Conservation (phyloP, 2,329 filamentous ascomycete genomes). For the Clonostachys byssicola region DNA sequence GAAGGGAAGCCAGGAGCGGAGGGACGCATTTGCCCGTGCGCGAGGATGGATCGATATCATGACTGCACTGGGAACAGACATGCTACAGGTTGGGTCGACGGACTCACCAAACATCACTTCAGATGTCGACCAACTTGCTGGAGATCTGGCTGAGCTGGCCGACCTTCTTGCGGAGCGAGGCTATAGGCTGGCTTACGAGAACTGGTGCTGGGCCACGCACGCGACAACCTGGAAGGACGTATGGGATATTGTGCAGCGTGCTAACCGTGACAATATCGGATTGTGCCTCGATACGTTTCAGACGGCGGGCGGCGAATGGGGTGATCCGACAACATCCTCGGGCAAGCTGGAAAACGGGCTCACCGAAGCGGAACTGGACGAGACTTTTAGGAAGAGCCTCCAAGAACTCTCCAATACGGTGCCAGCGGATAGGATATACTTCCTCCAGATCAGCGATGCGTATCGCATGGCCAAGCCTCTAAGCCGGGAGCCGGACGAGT, state of each 20-base stretch:
- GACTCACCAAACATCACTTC: conserved; percentile 55
- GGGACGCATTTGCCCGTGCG: conserved; percentile 59
- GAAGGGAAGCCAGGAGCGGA: conserved; percentile 48
- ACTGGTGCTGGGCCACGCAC: conserved; percentile 77
- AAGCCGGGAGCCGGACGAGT: conserved; percentile 33
- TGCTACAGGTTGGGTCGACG: conserved; percentile 65
- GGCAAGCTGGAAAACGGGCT: conserved; percentile 37
- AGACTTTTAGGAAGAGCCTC: conserved; percentile 48
- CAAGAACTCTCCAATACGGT: conserved; percentile 51
- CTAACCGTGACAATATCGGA: conserved; percentile 62
- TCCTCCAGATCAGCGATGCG: conserved; percentile 72
- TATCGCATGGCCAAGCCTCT: conserved; percentile 60
- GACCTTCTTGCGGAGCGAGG: conserved; percentile 54
- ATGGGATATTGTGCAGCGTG: conserved; percentile 63
- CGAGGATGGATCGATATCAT: conserved; percentile 68
- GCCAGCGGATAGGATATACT: conserved; percentile 66
- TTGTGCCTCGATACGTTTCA: conserved; percentile 79
- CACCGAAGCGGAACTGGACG: conserved; percentile 34
- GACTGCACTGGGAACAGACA: conserved; percentile 63
- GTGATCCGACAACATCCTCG: conserved; percentile 60
- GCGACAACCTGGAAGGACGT: conserved; percentile 65
- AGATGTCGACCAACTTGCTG: conserved; percentile 45
- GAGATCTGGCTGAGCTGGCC: conserved; percentile 59
- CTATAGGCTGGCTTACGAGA: conserved; percentile 69
- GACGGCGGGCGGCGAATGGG: conserved; percentile 68